Evolutionary conservation across 306 rosid species (phyloP).

Genomic region (Inga leiocalycina): DNA sequence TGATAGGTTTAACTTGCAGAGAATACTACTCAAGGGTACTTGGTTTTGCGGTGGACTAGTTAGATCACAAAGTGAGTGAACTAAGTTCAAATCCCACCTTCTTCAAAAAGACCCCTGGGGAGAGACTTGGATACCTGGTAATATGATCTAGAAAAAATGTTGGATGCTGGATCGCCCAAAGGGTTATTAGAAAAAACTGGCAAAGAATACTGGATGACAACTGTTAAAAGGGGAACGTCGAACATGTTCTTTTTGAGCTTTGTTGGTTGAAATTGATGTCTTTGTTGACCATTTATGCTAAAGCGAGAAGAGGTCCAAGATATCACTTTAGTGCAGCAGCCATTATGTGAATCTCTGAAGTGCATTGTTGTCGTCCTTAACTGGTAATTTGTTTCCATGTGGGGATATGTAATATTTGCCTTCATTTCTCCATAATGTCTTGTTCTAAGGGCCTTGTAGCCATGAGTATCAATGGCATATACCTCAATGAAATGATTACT

Average conservation of each 20-base stretch:
- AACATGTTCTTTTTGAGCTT: neutral
- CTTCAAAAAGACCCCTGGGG: too few relatives aligned
- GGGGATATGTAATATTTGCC: slow-evolving; percentile 15
- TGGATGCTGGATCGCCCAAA: too few relatives aligned
- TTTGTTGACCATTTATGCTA: neutral
- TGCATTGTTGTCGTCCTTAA: neutral
- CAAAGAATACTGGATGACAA: slow-evolving; percentile 12
- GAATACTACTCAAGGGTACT: too few relatives aligned
- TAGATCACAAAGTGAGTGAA: too few relatives aligned
- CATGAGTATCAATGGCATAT: neutral
- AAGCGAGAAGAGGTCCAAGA: neutral
- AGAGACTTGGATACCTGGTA: too few relatives aligned
- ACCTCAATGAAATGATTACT: neutral
- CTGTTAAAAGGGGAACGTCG: slow-evolving; percentile 18
- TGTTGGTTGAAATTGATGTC: neutral
- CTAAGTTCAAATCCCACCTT: too few relatives aligned
- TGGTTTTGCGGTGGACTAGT: too few relatives aligned
- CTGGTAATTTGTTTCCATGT: neutral
- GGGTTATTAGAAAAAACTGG: neutral
- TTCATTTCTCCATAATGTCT: slow-evolving; percentile 15
- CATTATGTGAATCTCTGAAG: neutral
- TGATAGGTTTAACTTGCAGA: neutral
- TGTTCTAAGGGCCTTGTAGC: neutral
- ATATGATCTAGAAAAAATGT: too few relatives aligned
- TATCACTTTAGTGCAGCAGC: neutral